Percentiles rank a stretch among this genome's conserved stretches.
Conservation (phyloP, 2,329 filamentous ascomycete species). For the Cercospora zeae-maydis region DNA sequence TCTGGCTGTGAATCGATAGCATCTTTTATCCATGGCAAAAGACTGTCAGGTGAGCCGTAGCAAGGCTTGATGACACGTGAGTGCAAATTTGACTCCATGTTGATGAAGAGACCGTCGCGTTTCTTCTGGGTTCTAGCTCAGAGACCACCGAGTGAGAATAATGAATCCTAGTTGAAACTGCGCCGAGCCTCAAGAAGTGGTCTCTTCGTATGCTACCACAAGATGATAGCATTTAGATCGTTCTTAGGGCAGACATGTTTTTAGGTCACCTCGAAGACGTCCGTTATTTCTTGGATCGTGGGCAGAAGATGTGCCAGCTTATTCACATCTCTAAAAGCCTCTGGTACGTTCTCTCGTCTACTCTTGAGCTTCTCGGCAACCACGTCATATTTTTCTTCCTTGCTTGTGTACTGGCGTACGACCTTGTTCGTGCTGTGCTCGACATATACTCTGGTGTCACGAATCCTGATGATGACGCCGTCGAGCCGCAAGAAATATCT, state of each 20-base stretch:
- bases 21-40: background rate
- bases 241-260: background rate
- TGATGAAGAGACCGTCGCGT: background rate
- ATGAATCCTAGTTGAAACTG: background rate
- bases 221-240: background rate
- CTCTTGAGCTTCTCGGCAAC: slow-evolving; percentile 59
- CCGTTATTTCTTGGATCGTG: slow-evolving; percentile 64
- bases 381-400: slow-evolving; percentile 74
- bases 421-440: slow-evolving; percentile 79
- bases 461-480: slow-evolving; percentile 78
- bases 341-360: slow-evolving; percentile 68
- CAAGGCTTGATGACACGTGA: background rate
- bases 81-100: background rate
- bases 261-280: slow-evolving; percentile 42
- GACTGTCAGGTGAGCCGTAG: background rate
- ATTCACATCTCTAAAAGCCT: slow-evolving; percentile 76
- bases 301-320: slow-evolving; percentile 66
- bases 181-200: background rate
- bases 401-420: slow-evolving; percentile 84
- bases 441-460: slow-evolving; percentile 87
- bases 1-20: background rate
- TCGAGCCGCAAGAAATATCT: slow-evolving; percentile 92
- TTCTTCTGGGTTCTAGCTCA: background rate
- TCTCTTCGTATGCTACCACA: background rate
- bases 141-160: too few relatives aligned